Evolutionary conservation across 2,329 filamentous ascomycete genomes (phyloP).

Genomic region (Aspergillus aculeatinus): DNA sequence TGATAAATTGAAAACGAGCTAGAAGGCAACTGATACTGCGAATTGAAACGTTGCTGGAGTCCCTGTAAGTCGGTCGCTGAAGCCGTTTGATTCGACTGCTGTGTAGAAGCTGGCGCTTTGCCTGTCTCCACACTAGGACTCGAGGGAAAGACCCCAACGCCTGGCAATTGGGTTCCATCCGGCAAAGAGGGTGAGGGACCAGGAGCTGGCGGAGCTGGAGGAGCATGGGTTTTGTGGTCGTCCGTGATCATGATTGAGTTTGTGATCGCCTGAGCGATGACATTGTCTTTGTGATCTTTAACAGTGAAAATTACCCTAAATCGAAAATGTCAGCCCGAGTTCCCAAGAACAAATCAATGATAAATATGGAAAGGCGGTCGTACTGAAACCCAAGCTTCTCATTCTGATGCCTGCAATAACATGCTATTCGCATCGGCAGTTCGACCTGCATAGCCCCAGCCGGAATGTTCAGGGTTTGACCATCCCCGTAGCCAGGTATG

Average conservation of each 20-base stretch:
- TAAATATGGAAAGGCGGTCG: conserved; percentile 19
- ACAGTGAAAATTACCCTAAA: conserved; percentile 83
- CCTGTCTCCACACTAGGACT: conserved; percentile 30
- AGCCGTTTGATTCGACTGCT: conserved; percentile 53
- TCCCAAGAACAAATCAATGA: not conserved
- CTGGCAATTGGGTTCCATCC: conserved; percentile 44
- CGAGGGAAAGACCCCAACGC: conserved; percentile 45
- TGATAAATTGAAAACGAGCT: conserved; percentile 42
- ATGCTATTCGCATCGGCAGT: conserved; percentile 91
- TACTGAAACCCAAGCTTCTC: conserved; percentile 84
- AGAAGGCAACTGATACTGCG: conserved; percentile 40
- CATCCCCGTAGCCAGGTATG: conserved; percentile 45
- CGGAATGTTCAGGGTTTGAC: conserved; percentile 33
- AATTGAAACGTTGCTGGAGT: conserved; percentile 54
- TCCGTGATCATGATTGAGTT: conserved; percentile 95
- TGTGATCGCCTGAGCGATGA: conserved; percentile 81
- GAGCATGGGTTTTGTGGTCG: conserved; percentile 84
- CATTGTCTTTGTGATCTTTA: conserved; percentile 72
- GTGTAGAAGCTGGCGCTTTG: conserved; percentile 33
- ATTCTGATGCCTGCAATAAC: conserved; percentile 91
- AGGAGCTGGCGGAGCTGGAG: conserved; percentile 38
- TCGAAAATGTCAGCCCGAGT: conserved; percentile 19
- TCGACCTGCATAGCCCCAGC: conserved; percentile 73
- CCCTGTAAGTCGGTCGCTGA: conserved; percentile 64
- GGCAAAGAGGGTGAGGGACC: conserved; percentile 35